phyloP scores from a whole-genome alignment of 2,329 filamentous ascomycete genomes.

The Cordyceps militaris region DNA sequence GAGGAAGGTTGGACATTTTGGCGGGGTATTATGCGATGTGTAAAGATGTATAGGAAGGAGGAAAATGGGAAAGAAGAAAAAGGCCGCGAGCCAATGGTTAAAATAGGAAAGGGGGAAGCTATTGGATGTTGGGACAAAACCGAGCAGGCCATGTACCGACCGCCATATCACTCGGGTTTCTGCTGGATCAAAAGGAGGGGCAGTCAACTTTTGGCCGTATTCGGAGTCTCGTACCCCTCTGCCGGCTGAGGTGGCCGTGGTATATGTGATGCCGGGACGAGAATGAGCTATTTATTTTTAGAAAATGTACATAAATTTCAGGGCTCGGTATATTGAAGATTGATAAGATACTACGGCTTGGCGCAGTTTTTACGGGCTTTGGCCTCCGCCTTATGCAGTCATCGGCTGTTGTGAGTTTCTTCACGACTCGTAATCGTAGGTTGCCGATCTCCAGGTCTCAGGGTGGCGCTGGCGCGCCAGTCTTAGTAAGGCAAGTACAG shows the following conservation, averaged over 20 bases:
- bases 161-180: constrained; percentile 5
- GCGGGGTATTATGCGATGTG: constrained; percentile 1
- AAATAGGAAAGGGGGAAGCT: constrained; percentile 2
- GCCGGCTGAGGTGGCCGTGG: not conserved
- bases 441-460: not conserved
- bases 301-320: not conserved
- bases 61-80: constrained; percentile 4
- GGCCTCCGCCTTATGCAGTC: not conserved
- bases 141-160: constrained; percentile 1
- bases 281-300: not conserved
- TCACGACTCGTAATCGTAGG: not conserved
- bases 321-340: not conserved
- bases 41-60: constrained; percentile 5
- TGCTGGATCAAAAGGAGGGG: constrained; percentile 3
- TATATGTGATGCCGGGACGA: not conserved
- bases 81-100: constrained; percentile 9
- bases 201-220: constrained; percentile 12
- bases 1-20: constrained; percentile 70
- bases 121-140: not conserved
- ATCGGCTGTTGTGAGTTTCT: not conserved
- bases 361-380: not conserved
- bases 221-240: constrained; percentile 13
- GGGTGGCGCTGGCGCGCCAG: not conserved
- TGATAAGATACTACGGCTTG: not conserved
- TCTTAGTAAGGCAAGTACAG: not conserved